Conservation (phyloP, 1,139 yeast genomes). For the Suhomyces bokatorum region DNA sequence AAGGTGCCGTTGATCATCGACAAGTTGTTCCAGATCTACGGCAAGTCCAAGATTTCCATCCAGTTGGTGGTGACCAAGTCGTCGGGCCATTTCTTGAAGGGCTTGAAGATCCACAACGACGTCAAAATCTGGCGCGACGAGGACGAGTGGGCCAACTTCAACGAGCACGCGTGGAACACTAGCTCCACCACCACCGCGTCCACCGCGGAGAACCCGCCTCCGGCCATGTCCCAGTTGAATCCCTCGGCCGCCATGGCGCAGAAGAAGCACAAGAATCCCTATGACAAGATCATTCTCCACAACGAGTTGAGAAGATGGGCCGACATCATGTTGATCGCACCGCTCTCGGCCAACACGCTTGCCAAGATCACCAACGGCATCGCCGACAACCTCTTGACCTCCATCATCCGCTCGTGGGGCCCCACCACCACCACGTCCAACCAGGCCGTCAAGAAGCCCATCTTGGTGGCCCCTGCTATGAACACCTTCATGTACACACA, state of each 20-base stretch:
- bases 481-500: slow-evolving; percentile 95
- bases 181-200: slow-evolving; percentile 15
- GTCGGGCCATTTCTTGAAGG: slow-evolving; percentile 80
- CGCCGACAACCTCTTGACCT: slow-evolving; percentile 83
- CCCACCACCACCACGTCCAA: slow-evolving; percentile 40
- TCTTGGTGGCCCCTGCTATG: slow-evolving; percentile 95
- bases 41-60: slow-evolving; percentile 68
- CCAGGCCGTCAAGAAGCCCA: slow-evolving; percentile 55
- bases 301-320: slow-evolving; percentile 95
- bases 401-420: slow-evolving; percentile 89
- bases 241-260: slow-evolving; percentile 3
- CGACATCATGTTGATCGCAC: slow-evolving; percentile 86
- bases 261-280: slow-evolving; percentile 40
- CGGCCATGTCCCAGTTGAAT: slow-evolving; percentile 6
- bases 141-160: slow-evolving; percentile 79
- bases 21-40: slow-evolving; percentile 74
- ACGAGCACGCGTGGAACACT: slow-evolving; percentile 31
- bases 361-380: slow-evolving; percentile 91
- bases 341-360: slow-evolving; percentile 88
- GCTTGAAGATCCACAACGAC: slow-evolving; percentile 74
- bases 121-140: slow-evolving; percentile 92
- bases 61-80: slow-evolving; percentile 83
- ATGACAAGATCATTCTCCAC: slow-evolving; percentile 62
- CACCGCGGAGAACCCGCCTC: background rate
- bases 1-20: slow-evolving; percentile 86